Base-by-base conservation (phyloP, 208 protist genomes). In the Trichomonas gallinae region DNA sequence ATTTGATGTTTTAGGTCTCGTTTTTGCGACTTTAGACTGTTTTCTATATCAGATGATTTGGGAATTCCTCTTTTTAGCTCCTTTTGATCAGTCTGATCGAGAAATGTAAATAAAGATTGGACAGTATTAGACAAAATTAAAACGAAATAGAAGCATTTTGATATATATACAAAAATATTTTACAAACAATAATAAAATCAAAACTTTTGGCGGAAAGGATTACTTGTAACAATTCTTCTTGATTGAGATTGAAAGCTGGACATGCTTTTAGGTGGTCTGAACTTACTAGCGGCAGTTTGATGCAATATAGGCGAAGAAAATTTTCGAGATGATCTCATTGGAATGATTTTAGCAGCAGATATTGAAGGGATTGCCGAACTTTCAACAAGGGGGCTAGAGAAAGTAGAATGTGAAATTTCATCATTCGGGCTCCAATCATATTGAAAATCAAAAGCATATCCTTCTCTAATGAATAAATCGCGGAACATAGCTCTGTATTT, bases 381-480 rank as follows among this genome's bases (percentile, higher is more conserved):
- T 21, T 72, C 21, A n/a, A n/a, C 21, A 31, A 31, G 58, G 8
- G 26, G 58, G 26, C 58, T 72, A 31, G 21, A 6, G 11, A 72
- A 72, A 51, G 46, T 51, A 31, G 58, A 72, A n/a, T 3, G 2
- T 31, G 11, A n/a, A 31, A 72, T 72, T 72, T 17, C 11, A 4
- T 72, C 58, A 26, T 72, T 72, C 2, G 58, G 58, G 6, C 21
- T 72, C 99, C 99, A 99, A 97, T 99, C 99, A 97, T 99, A 99
- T 87, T 99, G 97, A 97, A 99, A 99, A 98, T 99, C 99, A 96
- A 99, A 99, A 96, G 98, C 98, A 97, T 98, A 99, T 4, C 99
- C 98, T 97, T 99, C 98, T 45, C 98, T 98, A 38, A 99, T 98
- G 97, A 99, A 99, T 38, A 99, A 97, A 96, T 99, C 98, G 15